Evolutionary conservation across 192 early-diverging fungal genomes (phyloP).

Genomic region (Rhizophagus prolifer): DNA sequence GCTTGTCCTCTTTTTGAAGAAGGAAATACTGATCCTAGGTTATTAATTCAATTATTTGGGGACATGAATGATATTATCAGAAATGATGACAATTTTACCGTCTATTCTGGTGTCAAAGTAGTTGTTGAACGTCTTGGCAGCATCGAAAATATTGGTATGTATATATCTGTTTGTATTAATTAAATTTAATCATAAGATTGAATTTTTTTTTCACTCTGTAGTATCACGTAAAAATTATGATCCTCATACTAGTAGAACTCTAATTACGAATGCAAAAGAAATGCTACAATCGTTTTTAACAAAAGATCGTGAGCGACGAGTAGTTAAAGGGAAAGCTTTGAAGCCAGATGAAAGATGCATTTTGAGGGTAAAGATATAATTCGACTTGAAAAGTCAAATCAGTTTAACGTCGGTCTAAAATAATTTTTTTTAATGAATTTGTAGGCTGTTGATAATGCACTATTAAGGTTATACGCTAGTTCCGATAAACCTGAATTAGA

Average conservation of each 20-base stretch:
- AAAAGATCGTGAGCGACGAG: constrained; percentile 35
- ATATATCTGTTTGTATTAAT: not conserved
- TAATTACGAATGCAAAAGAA: constrained; percentile 61
- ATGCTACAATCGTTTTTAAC: constrained; percentile 56
- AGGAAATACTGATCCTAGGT: constrained; percentile 62
- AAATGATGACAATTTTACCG: constrained; percentile 29
- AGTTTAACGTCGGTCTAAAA: not conserved
- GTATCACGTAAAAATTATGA: no score
- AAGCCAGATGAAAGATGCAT: constrained; percentile 5
- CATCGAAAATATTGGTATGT: constrained; percentile 53
- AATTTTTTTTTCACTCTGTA: not conserved
- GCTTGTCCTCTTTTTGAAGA: constrained; percentile 60
- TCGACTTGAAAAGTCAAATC: not conserved
- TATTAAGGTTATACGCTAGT: constrained; percentile 35
- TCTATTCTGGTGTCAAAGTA: constrained; percentile 45
- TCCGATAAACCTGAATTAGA: constrained; percentile 23
- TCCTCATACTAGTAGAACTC: no score
- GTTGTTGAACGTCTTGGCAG: constrained; percentile 38
- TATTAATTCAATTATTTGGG: constrained; percentile 53
- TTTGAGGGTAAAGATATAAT: constrained; percentile 8
- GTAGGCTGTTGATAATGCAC: constrained; percentile 42
- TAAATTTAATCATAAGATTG: constrained; percentile 9
- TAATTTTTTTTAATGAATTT: not conserved
- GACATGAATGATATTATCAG: constrained; percentile 37
- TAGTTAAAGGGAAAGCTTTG: constrained; percentile 1